phyloP scores from a whole-genome alignment of 345 rosid species.

The Laguncularia racemosa region DNA sequence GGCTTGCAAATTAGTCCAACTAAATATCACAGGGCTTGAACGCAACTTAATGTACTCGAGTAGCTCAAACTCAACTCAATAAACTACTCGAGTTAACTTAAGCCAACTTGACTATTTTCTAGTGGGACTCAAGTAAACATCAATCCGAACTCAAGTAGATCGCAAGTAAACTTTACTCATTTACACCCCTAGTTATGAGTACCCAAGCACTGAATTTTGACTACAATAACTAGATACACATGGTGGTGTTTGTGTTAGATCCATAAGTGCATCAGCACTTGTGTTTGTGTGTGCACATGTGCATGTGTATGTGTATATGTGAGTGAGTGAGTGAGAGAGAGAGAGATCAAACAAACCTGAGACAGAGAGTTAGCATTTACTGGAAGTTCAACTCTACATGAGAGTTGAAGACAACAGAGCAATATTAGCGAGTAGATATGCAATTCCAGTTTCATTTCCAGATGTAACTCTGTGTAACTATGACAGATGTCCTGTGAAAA shows the following conservation, averaged over 20 bases:
- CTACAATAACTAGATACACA: too few relatives aligned
- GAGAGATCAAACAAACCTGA: conserved; percentile 31
- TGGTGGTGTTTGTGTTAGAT: neutral
- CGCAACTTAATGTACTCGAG: too few relatives aligned
- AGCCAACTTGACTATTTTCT: too few relatives aligned
- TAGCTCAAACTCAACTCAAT: too few relatives aligned
- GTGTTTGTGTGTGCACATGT: neutral
- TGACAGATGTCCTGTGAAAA: conserved; percentile 47
- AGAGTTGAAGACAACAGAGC: conserved; percentile 49
- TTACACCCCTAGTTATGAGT: too few relatives aligned
- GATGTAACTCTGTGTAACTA: conserved; percentile 43
- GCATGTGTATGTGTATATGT: neutral
- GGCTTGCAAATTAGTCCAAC: too few relatives aligned
- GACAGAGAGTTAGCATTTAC: conserved; percentile 44
- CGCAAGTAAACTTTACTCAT: too few relatives aligned
- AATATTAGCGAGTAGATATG: conserved; percentile 62
- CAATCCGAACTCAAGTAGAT: too few relatives aligned
- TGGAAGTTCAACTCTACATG: conserved; percentile 39
- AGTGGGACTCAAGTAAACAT: too few relatives aligned
- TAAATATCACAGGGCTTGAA: too few relatives aligned
- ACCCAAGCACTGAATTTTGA: too few relatives aligned
- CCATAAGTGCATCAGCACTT: neutral
- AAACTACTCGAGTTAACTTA: too few relatives aligned
- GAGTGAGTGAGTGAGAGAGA: conserved; percentile 8
- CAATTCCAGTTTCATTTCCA: conserved; percentile 67